Percentiles rank a stretch among this genome's conserved stretches.
Evolutionary conservation across 208 protist genomes (phyloP).

Genomic region (Angomonas ambiguus): DNA sequence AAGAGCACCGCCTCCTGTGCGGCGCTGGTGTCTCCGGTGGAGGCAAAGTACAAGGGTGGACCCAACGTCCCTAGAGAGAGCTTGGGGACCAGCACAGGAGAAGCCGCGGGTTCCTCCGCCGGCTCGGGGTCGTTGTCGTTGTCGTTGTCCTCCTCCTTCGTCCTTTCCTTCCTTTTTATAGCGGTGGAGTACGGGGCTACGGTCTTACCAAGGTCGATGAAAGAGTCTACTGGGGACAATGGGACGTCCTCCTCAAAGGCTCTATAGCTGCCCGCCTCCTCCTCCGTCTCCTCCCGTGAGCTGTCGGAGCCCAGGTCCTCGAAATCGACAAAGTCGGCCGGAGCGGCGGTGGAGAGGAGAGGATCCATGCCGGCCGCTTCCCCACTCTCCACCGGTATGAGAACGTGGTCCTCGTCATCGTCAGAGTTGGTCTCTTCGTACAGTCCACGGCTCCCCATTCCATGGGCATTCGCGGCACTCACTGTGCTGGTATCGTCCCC

Average conservation of each 20-base stretch:
- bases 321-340: constrained; percentile 17
- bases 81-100: constrained; percentile 32
- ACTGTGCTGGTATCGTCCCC: constrained; percentile 3
- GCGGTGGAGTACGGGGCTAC: neutral
- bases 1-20: constrained; percentile 19
- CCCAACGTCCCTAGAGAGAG: constrained; percentile 41
- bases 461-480: neutral
- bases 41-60: constrained; percentile 41
- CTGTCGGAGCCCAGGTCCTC: constrained; percentile 15
- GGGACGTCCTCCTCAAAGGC: neutral
- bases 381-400: neutral
- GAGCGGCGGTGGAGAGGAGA: neutral
- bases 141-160: too few relatives aligned
- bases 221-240: neutral
- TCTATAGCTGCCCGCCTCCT: neutral
- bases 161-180: too few relatives aligned
- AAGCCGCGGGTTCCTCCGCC: too few relatives aligned
- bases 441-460: neutral
- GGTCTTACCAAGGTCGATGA: neutral
- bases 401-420: neutral
- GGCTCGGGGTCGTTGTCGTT: too few relatives aligned
- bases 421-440: constrained; percentile 10
- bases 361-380: too few relatives aligned
- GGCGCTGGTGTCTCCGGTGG: constrained; percentile 33
- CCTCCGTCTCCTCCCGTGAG: constrained; percentile 11